Percentiles rank a stretch among this genome's conserved stretches.
Evolutionary conservation across 371 early-diverging fungal genomes (phyloP).

Genomic region (Hamiltosporidium magnivora): DNA sequence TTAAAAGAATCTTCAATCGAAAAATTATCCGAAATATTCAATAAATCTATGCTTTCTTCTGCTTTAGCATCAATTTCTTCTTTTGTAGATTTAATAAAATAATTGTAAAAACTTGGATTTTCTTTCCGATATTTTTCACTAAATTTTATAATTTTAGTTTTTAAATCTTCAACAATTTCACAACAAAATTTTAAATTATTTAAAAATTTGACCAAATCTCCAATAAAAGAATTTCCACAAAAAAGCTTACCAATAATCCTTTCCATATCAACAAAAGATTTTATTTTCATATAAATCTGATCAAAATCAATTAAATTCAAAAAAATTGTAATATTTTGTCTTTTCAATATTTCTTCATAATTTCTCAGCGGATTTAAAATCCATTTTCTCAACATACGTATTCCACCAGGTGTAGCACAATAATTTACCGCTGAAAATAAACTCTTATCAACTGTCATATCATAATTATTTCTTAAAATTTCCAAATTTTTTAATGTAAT

Average conservation of each 20-base stretch:
- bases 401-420: slow-evolving; percentile 71
- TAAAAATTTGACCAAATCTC: slow-evolving; percentile 37
- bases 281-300: slow-evolving; percentile 52
- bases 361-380: slow-evolving; percentile 74
- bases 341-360: slow-evolving; percentile 63
- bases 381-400: slow-evolving; percentile 67
- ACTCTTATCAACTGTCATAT: slow-evolving; percentile 66
- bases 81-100: too few relatives aligned
- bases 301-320: slow-evolving; percentile 55
- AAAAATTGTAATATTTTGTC: slow-evolving; percentile 73
- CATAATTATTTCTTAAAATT: slow-evolving; percentile 69
- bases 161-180: neutral
- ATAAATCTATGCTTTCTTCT: too few relatives aligned
- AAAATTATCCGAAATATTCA: too few relatives aligned
- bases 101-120: too few relatives aligned
- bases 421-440: slow-evolving; percentile 71
- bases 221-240: slow-evolving; percentile 63
- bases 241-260: slow-evolving; percentile 74
- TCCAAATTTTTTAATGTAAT: slow-evolving; percentile 80
- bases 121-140: neutral
- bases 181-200: neutral
- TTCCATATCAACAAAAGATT: slow-evolving; percentile 72
- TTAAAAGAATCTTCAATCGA: too few relatives aligned
- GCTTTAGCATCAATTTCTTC: too few relatives aligned
- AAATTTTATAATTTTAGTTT: neutral